A percentile compares a stretch with the other conserved stretches of the same genome.
Evolutionary conservation across 805 yeast genomes (phyloP).

Genomic region (Yarrowia phangngaensis): DNA sequence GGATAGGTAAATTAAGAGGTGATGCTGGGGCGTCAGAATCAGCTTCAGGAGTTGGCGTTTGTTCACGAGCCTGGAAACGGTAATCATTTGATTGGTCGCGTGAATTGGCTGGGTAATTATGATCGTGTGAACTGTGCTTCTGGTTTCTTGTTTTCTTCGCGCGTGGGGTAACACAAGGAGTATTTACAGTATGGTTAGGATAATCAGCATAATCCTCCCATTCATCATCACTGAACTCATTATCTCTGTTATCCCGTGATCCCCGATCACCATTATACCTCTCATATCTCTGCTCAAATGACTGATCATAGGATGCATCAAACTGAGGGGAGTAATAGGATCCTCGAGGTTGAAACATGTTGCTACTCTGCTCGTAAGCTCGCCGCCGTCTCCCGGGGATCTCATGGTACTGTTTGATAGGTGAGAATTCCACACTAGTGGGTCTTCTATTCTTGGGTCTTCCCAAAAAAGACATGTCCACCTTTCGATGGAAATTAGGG

Average conservation of each 20-base stretch:
- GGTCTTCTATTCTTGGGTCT: slow-evolving; percentile 4
- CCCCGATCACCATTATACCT: slow-evolving; percentile 4
- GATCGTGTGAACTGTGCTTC: slow-evolving; percentile 1
- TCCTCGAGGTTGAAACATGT: slow-evolving; percentile 6
- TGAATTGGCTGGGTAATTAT: too few species aligned
- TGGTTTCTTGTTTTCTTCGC: slow-evolving; percentile 5
- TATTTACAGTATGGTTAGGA: slow-evolving; percentile 8
- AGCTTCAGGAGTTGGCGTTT: neutral
- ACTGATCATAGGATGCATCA: slow-evolving; percentile 1
- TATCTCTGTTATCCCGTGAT: neutral
- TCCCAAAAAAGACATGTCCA: slow-evolving; percentile 18
- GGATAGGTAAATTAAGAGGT: slow-evolving; percentile 18
- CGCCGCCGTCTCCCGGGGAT: slow-evolving; percentile 6
- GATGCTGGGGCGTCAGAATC: too few species aligned
- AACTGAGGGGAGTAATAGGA: slow-evolving; percentile 1
- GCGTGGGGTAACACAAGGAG: slow-evolving; percentile 7
- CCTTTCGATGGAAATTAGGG: slow-evolving; percentile 15
- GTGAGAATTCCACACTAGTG: slow-evolving; percentile 15
- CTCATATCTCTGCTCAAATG: slow-evolving; percentile 12
- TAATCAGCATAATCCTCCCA: slow-evolving; percentile 14
- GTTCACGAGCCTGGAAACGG: neutral
- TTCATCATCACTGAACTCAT: slow-evolving; percentile 4
- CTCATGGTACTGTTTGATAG: slow-evolving; percentile 18
- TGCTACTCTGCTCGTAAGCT: neutral
- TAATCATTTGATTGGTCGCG: neutral